These are phyloP conservation scores for Postia placenta DNA, from an alignment of 768 basidiomycete species.

Conservation along the genomic window DNA sequence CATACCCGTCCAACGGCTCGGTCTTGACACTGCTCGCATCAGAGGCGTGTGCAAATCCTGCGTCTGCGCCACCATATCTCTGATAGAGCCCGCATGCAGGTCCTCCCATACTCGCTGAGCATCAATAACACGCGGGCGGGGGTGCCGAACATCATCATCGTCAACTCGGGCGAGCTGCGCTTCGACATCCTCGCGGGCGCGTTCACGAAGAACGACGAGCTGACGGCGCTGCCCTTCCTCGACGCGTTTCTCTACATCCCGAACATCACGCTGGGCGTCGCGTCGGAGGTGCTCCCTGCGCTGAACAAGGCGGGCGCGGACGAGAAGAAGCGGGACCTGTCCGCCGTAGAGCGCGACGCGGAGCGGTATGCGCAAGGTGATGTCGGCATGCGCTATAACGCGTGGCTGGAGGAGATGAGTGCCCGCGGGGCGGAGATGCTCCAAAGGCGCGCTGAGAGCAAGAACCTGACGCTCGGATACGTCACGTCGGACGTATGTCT, in stretches of 20 bases:
- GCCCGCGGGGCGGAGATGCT: conserved; percentile 30
- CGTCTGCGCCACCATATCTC: background rate
- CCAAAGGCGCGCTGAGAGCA: conserved; percentile 34
- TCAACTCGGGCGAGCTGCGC: conserved; percentile 58
- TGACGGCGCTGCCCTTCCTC: conserved; percentile 66
- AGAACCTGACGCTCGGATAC: conserved; percentile 63
- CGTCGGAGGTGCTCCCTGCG: conserved; percentile 44
- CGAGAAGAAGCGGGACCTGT: conserved; percentile 26
- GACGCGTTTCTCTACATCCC: conserved; percentile 62
- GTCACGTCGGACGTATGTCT: conserved; percentile 60
- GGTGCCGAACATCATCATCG: conserved; percentile 59
- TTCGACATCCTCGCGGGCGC: conserved; percentile 62
- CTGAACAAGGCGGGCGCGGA: conserved; percentile 44
- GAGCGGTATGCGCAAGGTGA: conserved; percentile 42
- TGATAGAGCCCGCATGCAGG: conserved; percentile 28
- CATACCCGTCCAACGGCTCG: conserved; percentile 56
- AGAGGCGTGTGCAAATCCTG: conserved; percentile 26
- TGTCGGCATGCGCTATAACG: conserved; percentile 43
- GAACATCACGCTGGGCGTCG: conserved; percentile 43
- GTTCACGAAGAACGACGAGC: conserved; percentile 78
- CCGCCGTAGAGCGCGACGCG: conserved; percentile 28
- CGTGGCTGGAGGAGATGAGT: conserved; percentile 59
- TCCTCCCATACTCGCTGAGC: conserved; percentile 47
- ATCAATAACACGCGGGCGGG: conserved; percentile 58
- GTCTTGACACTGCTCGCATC: conserved; percentile 53